phyloP scores from a whole-genome alignment of 176 grass and related monocot species.

The Hordeum marinum region DNA sequence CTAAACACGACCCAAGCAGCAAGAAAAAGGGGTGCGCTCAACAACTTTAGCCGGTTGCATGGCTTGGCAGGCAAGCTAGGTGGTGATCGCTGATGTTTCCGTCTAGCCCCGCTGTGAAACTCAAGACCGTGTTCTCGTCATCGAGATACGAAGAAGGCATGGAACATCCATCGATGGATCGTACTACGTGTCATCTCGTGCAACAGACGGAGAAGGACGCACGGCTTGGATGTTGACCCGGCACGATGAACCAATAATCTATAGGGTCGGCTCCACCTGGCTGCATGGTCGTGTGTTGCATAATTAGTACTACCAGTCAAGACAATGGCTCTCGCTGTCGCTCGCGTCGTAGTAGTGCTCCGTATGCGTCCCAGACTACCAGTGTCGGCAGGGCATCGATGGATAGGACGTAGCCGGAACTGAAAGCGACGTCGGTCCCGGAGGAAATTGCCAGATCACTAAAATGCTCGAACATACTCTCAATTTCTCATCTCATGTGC shows the following conservation, averaged over 20 bases:
- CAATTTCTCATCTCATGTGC: no score
- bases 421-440: background rate
- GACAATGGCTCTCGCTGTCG: background rate
- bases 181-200: no score
- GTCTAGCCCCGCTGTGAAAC: background rate
- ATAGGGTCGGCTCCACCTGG: background rate
- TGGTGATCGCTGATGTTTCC: no score
- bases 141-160: background rate
- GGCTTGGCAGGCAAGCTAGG: background rate
- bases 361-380: background rate
- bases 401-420: background rate
- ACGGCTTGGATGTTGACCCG: background rate
- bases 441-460: background rate
- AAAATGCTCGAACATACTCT: no score
- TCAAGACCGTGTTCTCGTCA: background rate
- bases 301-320: no score
- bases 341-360: background rate
- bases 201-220: background rate
- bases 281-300: no score
- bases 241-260: background rate
- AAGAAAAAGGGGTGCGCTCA: background rate
- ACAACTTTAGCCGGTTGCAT: background rate
- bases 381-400: background rate
- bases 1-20: no score
- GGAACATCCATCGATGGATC: no score